These are phyloP conservation scores for Monilinia fructicola DNA, from an alignment of 2,329 filamentous ascomycete species.

Conservation along the genomic window DNA sequence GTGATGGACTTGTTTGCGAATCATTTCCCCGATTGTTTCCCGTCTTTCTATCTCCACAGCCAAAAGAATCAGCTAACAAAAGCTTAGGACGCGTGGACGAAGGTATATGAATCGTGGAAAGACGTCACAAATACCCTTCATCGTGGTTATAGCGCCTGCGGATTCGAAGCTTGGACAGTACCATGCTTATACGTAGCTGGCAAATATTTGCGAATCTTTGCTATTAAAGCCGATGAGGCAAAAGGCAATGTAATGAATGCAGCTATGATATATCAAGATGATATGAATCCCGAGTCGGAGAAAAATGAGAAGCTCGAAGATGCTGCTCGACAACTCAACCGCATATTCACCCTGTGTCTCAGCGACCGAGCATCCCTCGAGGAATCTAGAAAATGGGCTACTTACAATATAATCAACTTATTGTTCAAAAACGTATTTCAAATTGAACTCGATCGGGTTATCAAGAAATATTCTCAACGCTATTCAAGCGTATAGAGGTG, in stretches of 20 bases:
- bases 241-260: constrained; percentile 48
- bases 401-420: constrained; percentile 91
- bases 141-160: constrained; percentile 73
- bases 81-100: constrained; percentile 56
- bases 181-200: constrained; percentile 86
- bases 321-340: constrained; percentile 84
- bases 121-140: constrained; percentile 75
- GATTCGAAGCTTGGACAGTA: constrained; percentile 87
- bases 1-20: constrained; percentile 8
- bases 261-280: constrained; percentile 66
- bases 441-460: constrained; percentile 83
- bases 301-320: constrained; percentile 87
- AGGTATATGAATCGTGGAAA: constrained; percentile 86
- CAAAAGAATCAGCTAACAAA: neutral
- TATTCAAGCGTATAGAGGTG: constrained; percentile 70
- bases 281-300: constrained; percentile 72
- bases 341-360: constrained; percentile 86
- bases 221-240: constrained; percentile 84
- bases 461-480: constrained; percentile 88
- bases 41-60: neutral
- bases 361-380: constrained; percentile 82
- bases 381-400: constrained; percentile 95
- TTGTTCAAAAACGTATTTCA: constrained; percentile 99
- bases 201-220: constrained; percentile 83
- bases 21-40: neutral